Evolutionary conservation across 2,329 filamentous ascomycete genomes (phyloP).

Genomic region (Microdochium trichocladiopsis): DNA sequence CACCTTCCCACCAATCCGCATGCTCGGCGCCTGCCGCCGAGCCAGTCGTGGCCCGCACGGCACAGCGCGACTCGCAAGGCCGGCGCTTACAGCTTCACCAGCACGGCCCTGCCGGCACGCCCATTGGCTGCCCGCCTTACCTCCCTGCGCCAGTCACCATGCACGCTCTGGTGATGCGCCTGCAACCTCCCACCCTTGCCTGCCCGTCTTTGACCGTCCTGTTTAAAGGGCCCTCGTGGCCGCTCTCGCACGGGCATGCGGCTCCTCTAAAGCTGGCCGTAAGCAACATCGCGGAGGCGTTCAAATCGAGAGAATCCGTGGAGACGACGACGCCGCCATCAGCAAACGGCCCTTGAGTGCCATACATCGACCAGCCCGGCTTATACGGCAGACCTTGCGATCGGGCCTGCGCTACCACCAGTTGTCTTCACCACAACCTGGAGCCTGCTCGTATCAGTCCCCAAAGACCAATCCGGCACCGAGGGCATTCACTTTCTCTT

Average conservation of each 20-base stretch:
- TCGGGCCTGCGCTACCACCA: no score
- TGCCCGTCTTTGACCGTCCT: neutral
- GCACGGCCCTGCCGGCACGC: neutral
- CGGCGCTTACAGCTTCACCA: neutral
- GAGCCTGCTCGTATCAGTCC: no score
- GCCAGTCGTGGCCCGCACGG: neutral
- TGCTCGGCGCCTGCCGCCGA: neutral
- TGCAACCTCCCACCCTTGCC: neutral
- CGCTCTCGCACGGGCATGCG: neutral
- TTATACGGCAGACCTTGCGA: no score
- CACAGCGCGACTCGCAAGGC: neutral
- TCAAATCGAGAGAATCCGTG: no score
- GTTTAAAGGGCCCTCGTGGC: neutral
- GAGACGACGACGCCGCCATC: no score
- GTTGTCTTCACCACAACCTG: no score
- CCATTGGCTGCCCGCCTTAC: neutral
- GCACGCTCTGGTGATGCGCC: neutral
- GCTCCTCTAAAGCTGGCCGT: neutral
- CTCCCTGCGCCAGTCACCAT: neutral
- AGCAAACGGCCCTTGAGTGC: neutral
- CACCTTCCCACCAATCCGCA: neutral
- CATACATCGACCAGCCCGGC: no score
- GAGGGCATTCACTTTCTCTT: neutral
- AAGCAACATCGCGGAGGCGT: no score
- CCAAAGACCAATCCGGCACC: no score